Evolutionary conservation across 2,329 filamentous ascomycete genomes (phyloP).

Genomic region (Paracoccidioides lutzii): DNA sequence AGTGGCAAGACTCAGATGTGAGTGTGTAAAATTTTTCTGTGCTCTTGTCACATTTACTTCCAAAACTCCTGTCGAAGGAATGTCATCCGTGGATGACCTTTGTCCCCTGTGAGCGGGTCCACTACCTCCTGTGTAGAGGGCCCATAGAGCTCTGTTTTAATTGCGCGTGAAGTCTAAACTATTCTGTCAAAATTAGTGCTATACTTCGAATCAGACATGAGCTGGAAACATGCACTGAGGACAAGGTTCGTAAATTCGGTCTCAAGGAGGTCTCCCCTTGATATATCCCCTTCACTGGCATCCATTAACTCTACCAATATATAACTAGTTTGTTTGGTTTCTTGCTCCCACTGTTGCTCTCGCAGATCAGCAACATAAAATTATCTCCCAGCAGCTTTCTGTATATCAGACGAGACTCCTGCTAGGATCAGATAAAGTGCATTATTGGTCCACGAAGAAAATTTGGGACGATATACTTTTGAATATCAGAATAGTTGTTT

Average conservation of each 20-base stretch:
- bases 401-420: constrained; percentile 47
- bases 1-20: constrained; percentile 70
- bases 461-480: constrained; percentile 56
- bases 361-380: constrained; percentile 51
- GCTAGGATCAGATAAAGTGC: constrained; percentile 54
- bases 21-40: constrained; percentile 16
- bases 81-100: too few relatives aligned
- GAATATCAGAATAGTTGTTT: constrained; percentile 59
- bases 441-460: constrained; percentile 55
- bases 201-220: constrained; percentile 55
- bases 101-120: too few relatives aligned
- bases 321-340: constrained; percentile 50
- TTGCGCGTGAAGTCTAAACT: neutral
- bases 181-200: constrained; percentile 36
- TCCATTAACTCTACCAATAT: neutral
- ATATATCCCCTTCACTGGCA: neutral
- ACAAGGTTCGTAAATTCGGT: constrained; percentile 41
- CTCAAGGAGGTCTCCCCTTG: neutral
- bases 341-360: constrained; percentile 56
- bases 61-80: neutral
- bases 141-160: too few relatives aligned
- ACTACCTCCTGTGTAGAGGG: too few relatives aligned
- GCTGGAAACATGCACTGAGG: constrained; percentile 40
- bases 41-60: neutral
- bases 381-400: constrained; percentile 48